Base-by-base conservation (phyloP, 2,329 filamentous ascomycete species). In the Macrophomina phaseolina region DNA sequence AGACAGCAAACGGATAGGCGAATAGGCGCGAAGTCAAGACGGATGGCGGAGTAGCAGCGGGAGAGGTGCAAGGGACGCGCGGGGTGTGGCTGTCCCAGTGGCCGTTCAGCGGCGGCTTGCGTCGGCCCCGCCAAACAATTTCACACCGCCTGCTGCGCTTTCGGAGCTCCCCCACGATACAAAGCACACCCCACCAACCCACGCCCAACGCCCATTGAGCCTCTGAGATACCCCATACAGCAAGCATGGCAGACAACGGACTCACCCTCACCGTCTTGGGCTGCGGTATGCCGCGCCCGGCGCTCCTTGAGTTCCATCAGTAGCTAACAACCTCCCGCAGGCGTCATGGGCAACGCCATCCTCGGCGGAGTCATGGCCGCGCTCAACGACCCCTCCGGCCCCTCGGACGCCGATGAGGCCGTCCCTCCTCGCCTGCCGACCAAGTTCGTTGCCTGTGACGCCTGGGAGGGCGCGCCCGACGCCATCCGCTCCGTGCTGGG, bases 271-370 rank as follows among this genome's bases (percentile, higher is more conserved):
- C 92, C 69, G 87, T 95, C 69, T 84, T 97, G 67, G 93, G 93
- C 73, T 95, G 91, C 79, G 92, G 91, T 91, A 85, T 75, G 87
- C 81, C 3, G 34, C 32, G 28, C 30, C 28, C 5, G 4, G 18
- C 16, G 28, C 56, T 34, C 7, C n/a, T 11, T 8, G 7, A 3
- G 36, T 11, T 18, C 53, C 38, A 23, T 46, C n/a, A 40, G 12
- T 46, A 32, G 18, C 53, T 65, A 36, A 67, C 55, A 42, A 64
- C 7, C 38, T 12, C 30, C 12, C 34, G 67, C 72, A 93, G 91
- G 92, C 70, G 94, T 89, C 64, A 91, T 97, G 88, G 93, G 93
- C 67, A 91, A 92, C 68, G 92, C 92, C 67, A 94, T 97, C 71
- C 86, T 96, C 67, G 89, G 87, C 65, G 93, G 92, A 70, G 90